Evolutionary conservation across 1,284 basidiomycete genomes (phyloP), one percentile per base, ranked within the genome.

Genomic region (Blastosporella zonata): DNA sequence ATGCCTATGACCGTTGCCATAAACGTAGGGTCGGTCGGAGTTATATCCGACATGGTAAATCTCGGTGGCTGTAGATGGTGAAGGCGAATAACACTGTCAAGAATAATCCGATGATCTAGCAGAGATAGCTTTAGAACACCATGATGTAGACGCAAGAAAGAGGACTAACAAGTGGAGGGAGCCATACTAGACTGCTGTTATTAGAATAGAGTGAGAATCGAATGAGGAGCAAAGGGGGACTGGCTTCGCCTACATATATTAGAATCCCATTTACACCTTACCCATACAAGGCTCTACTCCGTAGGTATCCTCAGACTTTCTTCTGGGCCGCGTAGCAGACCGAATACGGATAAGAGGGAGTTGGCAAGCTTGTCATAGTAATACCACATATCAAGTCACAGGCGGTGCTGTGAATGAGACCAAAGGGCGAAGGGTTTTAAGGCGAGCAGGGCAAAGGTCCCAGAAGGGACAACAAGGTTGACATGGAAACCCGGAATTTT

Each of bases 61-160:
- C 38, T 41, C 2, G 38, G 31, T 12, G n/a, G 4, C 10, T 17
- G 15, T 6, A 41, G 21, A 13, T 2, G 1, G 10, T 41, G 0
- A 10, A 7, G 15, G 15, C 31, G 28, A 18, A 41, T 35, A 41
- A 46, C 22, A 9, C 22, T 34, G 12, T 47, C 29, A 34, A 41
- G 38, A 23, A 41, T 47, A 15, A 47, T 41, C 17, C 31, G 37
- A n/a, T 47, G 17, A 17, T 41, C 46, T 41, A 28, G 23, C 12
- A 28, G 8, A 5, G 18, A 17, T 15, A 7, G 4, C 12, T 17
- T 35, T 12, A 41, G 23, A 21, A 27, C 17, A n/a, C n/a, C n/a
- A n/a, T n/a, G n/a, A n/a, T n/a, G n/a, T n/a, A 18, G 34, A 18
- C 5, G 15, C 3, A 18, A 35, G 15, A 13, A 18, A 13, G 34